phyloP scores from a whole-genome alignment of 2,329 filamentous ascomycete genomes.

The Blastomyces gilchristii region DNA sequence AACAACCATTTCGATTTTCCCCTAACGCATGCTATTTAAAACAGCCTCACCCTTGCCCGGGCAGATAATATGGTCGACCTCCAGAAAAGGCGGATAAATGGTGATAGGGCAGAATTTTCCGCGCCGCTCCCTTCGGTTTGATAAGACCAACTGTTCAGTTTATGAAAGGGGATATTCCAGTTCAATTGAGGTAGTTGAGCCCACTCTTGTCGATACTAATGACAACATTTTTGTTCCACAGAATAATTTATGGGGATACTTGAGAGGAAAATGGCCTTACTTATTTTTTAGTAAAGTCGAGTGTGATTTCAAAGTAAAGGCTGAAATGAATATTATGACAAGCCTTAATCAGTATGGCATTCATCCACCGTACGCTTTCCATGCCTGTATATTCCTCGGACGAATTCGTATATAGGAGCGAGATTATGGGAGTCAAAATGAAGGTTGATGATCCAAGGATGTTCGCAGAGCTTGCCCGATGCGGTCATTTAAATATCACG shows the following conservation, averaged over 20 bases:
- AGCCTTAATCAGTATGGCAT: neutral
- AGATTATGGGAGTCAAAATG: neutral
- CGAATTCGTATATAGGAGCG: neutral
- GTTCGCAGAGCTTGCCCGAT: conserved; percentile 2
- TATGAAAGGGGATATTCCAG: too few relatives aligned
- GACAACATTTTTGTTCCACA: neutral
- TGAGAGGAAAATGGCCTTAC: too few relatives aligned
- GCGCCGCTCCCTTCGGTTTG: too few relatives aligned
- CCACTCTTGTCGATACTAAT: neutral
- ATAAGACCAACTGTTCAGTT: too few relatives aligned
- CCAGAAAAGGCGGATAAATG: too few relatives aligned
- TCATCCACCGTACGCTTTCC: neutral
- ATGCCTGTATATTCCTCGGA: neutral
- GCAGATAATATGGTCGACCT: too few relatives aligned
- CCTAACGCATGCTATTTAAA: too few relatives aligned
- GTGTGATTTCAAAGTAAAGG: neutral
- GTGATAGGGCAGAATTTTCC: too few relatives aligned
- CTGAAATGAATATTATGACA: neutral
- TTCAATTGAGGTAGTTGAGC: neutral
- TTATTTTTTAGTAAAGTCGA: neutral
- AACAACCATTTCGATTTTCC: too few relatives aligned
- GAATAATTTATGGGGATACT: neutral
- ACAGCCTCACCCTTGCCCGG: too few relatives aligned
- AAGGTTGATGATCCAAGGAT: conserved; percentile 1
- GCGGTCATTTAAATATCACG: neutral